phyloP scores from a whole-genome alignment of 139 green algal species.

The Chlamydomonas incerta region DNA sequence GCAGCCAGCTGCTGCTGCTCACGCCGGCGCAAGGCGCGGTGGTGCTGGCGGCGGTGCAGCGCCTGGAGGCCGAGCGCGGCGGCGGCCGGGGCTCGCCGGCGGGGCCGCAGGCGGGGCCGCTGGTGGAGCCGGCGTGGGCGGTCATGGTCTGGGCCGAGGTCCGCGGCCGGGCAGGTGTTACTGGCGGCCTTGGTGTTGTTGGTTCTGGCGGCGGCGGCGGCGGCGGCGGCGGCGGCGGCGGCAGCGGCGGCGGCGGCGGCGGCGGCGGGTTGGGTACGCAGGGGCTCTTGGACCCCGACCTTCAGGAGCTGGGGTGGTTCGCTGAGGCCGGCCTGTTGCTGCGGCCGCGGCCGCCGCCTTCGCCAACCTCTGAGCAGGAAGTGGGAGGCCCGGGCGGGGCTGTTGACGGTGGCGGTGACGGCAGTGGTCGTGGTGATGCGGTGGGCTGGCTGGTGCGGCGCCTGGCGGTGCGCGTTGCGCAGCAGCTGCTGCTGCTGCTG shows the following conservation, averaged over 20 bases:
- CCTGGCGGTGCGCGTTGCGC: not conserved
- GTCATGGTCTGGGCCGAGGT: too few relatives aligned
- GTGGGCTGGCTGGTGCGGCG: too few relatives aligned
- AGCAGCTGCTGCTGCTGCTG: not conserved
- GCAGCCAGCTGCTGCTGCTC: constrained; percentile 21
- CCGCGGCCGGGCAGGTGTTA: not conserved
- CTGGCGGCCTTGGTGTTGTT: too few relatives aligned
- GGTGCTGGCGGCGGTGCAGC: not conserved
- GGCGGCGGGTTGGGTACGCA: too few relatives aligned
- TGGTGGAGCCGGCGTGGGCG: not conserved
- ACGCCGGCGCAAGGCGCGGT: not conserved
- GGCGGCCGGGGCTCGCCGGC: not conserved
- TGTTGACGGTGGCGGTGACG: too few relatives aligned
- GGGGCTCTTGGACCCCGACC: not conserved
- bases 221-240: not conserved
- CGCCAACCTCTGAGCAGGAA: too few relatives aligned
- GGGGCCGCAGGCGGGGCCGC: not conserved
- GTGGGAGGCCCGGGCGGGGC: too few relatives aligned
- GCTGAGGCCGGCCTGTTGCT: not conserved
- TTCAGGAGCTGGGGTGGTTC: not conserved
- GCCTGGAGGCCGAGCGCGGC: not conserved
- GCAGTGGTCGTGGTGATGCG: too few relatives aligned
- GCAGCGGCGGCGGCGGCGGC: not conserved
- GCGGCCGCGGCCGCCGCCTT: not conserved
- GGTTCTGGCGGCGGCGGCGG: too few relatives aligned